These are phyloP conservation scores for Dipodascopsis uninucleata DNA, from an alignment of 805 yeast genomes.

Conservation along the genomic window DNA sequence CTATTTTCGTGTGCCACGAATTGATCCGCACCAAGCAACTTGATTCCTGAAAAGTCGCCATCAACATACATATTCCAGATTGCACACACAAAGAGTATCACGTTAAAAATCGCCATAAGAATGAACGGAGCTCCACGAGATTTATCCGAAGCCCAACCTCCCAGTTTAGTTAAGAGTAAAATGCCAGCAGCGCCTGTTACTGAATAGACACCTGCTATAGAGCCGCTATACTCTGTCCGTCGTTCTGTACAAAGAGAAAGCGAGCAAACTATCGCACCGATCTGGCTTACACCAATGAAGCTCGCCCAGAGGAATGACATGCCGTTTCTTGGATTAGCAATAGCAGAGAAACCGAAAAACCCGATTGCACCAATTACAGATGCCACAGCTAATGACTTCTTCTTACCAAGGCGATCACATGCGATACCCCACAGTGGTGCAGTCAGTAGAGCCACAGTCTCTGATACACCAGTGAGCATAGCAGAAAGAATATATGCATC, in stretches of 20 bases:
- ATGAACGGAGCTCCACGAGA: conserved; percentile 60
- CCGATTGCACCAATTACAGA: conserved; percentile 46
- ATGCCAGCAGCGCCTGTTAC: conserved; percentile 68
- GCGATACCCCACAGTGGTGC: conserved; percentile 64
- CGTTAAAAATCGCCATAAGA: conserved; percentile 46
- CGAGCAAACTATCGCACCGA: conserved; percentile 58
- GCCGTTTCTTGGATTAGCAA: conserved; percentile 39
- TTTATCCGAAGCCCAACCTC: conserved; percentile 56
- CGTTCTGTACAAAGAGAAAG: conserved; percentile 56
- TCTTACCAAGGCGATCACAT: conserved; percentile 47
- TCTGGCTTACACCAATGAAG: conserved; percentile 58
- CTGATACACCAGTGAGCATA: conserved; percentile 64
- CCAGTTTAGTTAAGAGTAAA: conserved; percentile 53
- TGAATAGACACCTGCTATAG: conserved; percentile 66
- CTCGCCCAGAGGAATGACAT: conserved; percentile 40
- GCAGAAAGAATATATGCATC: conserved; percentile 66
- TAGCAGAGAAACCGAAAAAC: conserved; percentile 39
- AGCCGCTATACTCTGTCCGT: conserved; percentile 50
- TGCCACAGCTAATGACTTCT: conserved; percentile 40
- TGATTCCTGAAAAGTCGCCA: conserved; percentile 5
- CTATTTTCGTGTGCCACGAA: conserved; percentile 12
- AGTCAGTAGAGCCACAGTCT: conserved; percentile 51
- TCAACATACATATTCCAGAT: conserved; percentile 14
- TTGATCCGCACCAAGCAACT: conserved; percentile 11
- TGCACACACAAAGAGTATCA: conserved; percentile 20